These are phyloP conservation scores for Senna siamea DNA, from an alignment of 306 rosid species.

Conservation along the genomic window DNA sequence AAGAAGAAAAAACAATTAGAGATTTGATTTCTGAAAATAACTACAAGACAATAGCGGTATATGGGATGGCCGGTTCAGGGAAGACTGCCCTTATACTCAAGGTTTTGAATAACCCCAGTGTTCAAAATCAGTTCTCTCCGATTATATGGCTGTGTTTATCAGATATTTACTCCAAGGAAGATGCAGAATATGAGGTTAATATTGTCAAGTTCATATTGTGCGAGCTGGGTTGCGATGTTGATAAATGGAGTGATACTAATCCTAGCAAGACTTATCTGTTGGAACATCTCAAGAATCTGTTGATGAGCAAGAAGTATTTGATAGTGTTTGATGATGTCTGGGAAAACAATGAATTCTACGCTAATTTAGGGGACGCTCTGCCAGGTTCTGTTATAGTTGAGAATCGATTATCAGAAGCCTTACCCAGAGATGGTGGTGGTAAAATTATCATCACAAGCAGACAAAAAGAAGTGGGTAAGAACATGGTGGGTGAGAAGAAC, in stretches of 20 bases:
- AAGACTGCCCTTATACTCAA: conserved; percentile 15
- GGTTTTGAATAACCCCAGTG: background rate
- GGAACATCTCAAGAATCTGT: background rate
- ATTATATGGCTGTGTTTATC: conserved; percentile 15
- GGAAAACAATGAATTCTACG: background rate
- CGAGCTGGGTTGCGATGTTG: background rate
- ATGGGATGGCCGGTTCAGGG: conserved; percentile 13
- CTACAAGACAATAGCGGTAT: conserved; percentile 15
- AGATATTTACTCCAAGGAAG: background rate
- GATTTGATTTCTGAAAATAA: background rate
- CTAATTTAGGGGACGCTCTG: background rate
- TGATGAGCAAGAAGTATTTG: conserved; percentile 1
- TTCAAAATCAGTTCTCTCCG: background rate
- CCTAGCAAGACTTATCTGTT: background rate
- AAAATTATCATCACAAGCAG: conserved; percentile 23
- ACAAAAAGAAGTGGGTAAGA: background rate
- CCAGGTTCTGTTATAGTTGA: too few relatives aligned
- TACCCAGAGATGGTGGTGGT: conserved; percentile 7
- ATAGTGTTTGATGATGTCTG: background rate
- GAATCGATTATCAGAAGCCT: background rate
- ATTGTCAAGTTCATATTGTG: background rate
- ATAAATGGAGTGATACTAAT: background rate
- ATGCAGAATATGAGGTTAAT: background rate
- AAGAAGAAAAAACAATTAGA: background rate
- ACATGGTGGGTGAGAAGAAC: background rate